These are phyloP conservation scores for Pseudogymnoascus verrucosus DNA, from an alignment of 2,329 filamentous ascomycete genomes.

Conservation along the genomic window DNA sequence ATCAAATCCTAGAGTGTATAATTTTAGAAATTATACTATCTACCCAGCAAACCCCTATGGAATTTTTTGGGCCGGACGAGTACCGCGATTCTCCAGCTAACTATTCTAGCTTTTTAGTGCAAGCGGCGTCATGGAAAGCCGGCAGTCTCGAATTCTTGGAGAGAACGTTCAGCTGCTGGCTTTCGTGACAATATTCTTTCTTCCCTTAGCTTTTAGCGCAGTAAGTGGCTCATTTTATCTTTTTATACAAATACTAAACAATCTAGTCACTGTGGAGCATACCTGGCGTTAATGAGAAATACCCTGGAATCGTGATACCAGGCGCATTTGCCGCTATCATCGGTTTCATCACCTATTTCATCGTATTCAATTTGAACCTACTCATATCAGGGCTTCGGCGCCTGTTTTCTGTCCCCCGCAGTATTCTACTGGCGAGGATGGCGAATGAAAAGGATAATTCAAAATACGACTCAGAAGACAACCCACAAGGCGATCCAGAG, in stretches of 20 bases:
- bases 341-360: slow-evolving; percentile 12
- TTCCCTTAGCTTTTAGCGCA: slow-evolving; percentile 30
- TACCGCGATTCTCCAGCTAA: background rate
- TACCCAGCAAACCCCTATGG: background rate
- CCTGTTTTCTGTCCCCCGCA: background rate
- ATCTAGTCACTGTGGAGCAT: slow-evolving; percentile 14
- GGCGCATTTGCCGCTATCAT: slow-evolving; percentile 9
- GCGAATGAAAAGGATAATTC: background rate
- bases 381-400: background rate
- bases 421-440: background rate
- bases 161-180: slow-evolving; percentile 33
- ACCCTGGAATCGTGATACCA: slow-evolving; percentile 7
- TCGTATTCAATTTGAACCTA: slow-evolving; percentile 15
- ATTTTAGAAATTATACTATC: background rate
- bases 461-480: background rate
- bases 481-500: too few relatives aligned
- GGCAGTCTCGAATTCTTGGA: slow-evolving; percentile 26
- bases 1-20: too few relatives aligned
- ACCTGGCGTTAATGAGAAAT: slow-evolving; percentile 2
- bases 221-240: slow-evolving; percentile 10
- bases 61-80: background rate
- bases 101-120: slow-evolving; percentile 21
- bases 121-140: slow-evolving; percentile 24
- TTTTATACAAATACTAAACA: background rate
- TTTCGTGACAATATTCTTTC: slow-evolving; percentile 34